These are phyloP conservation scores for Trichocladium antarcticum DNA, from an alignment of 495 filamentous ascomycete species.

Conservation along the genomic window DNA sequence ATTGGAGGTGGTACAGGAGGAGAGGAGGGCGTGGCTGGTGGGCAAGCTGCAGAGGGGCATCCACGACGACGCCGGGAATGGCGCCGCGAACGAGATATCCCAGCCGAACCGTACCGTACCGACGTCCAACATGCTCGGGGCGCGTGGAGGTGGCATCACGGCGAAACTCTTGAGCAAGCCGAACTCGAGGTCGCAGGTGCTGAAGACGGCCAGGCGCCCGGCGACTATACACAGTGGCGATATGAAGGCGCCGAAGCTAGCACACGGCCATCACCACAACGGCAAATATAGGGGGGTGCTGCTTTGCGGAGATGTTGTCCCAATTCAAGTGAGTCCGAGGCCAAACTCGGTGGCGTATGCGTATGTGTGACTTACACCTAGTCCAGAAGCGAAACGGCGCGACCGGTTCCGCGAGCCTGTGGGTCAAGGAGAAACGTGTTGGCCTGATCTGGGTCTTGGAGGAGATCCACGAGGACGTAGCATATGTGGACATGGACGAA, in stretches of 20 bases:
- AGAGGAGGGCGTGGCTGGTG: conserved; percentile 81
- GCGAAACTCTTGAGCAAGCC: conserved; percentile 81
- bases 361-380: conserved; percentile 3
- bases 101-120: conserved; percentile 39
- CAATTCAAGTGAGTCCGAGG: conserved; percentile 43
- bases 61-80: conserved; percentile 33
- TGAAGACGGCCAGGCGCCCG: conserved; percentile 42
- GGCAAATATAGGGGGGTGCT: conserved; percentile 82
- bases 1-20: conserved; percentile 82
- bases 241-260: conserved; percentile 47
- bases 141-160: conserved; percentile 65
- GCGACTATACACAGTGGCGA: conserved; percentile 69
- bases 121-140: conserved; percentile 42
- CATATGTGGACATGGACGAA: conserved; percentile 57
- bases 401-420: conserved; percentile 83
- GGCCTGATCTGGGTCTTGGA: conserved; percentile 96
- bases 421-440: conserved; percentile 94
- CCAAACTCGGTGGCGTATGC: neutral
- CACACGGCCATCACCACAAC: conserved; percentile 43
- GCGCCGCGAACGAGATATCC: conserved; percentile 33
- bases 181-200: conserved; percentile 51
- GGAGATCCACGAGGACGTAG: conserved; percentile 92
- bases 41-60: conserved; percentile 56
- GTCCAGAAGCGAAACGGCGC: conserved; percentile 80
- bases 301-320: conserved; percentile 92